Evolutionary conservation across 169 alveolate species (phyloP), one percentile per base, ranked within the genome.

Genomic region (Cytauxzoon felis): DNA sequence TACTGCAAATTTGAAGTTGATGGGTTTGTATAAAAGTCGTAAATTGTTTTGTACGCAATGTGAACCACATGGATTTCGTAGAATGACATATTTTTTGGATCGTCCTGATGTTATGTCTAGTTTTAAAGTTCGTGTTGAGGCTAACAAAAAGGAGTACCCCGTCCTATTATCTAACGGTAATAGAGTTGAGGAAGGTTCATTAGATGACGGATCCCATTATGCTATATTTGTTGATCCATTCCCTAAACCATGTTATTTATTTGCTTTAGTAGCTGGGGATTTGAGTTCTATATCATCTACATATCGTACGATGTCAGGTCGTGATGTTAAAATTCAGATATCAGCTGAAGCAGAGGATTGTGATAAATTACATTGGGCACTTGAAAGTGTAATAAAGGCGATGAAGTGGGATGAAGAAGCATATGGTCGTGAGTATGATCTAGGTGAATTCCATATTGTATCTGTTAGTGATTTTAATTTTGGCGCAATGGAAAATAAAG

Each of bases 401-500:
- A 93, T 93, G 96, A 88, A 88, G 82, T 93, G 94, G 94, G 97
- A 93, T 58, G 97, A 93, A 78, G 95, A 92, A 16, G 67, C 76
- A 40, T 93, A 88, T 58, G 95, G 94, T 5, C 78, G 88, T 21
- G 97, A 93, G 76, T 93, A 93, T 81, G 97, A 93, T 38, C 85
- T 91, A 45, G 92, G 90, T 56, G 82, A 87, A 54, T 90, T 92
- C 78, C 92, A 92, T 82, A 88, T 93, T 26, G 95, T 91, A 3
- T 90, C 94, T 19, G 95, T 90, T 8, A 72, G 90, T 32, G 95
- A 92, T 43, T 93, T 93, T 80, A 93, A 93, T 83, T 87, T 88
- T 59, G 97, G 98, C 2, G 98, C 97, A 23, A 92, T 92, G 97
- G 98, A 92, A 65, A 92, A 92, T 90, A 92, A 94, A 65, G 92